Base-by-base conservation (phyloP, 352 stramenopile species). In the Globisporangium canariense region DNA sequence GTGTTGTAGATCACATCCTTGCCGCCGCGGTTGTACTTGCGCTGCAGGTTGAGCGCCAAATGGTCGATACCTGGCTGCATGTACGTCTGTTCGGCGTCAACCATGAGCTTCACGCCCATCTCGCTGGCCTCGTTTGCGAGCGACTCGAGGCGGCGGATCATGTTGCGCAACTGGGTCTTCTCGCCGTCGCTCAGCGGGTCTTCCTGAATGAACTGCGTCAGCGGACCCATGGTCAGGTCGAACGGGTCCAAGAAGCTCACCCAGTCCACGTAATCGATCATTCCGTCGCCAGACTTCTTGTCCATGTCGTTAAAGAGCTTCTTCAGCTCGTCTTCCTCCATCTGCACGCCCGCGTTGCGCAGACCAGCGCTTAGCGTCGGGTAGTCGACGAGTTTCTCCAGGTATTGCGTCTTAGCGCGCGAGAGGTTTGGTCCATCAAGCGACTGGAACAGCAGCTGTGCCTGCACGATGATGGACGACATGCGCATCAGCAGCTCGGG, bases 31-130 rank as follows among this genome's bases (percentile, higher is more conserved):
- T 98, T 98, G 87, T 97, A 97, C 66, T 90, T 83, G 51, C 83
- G 84, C 79, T 95, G 86, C 25, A 97, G 63, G 59, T 91, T 89
- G 46, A 96, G 73, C 61, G 84, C 79, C 51, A 98, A 71, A 71
- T 98, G 89, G 72, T 99, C 97, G 73, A 99, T 99, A 13, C 91
- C 96, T 7, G 97, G 96, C 78, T 99, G 97, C 75, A 98, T 98
- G 77, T 98, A 98, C 16, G 76, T 96, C 73, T 99, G 96, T 72
- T 99, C 97, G 22, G 97, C 97, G 75, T 99, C 97, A 64, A 99
- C 93, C 89, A 99, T 96, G 46, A 99, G 85, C 65, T 96, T 96
- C 16, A 98, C 92, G 40, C 80, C 88, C 36, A 76, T 68, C 41
- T 83, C 83, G 2, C 77, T 68, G 2, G 89, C 89, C 25, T 88